Base-by-base conservation (phyloP, 2,329 filamentous ascomycete species). In the Sphaerostilbella broomeana region DNA sequence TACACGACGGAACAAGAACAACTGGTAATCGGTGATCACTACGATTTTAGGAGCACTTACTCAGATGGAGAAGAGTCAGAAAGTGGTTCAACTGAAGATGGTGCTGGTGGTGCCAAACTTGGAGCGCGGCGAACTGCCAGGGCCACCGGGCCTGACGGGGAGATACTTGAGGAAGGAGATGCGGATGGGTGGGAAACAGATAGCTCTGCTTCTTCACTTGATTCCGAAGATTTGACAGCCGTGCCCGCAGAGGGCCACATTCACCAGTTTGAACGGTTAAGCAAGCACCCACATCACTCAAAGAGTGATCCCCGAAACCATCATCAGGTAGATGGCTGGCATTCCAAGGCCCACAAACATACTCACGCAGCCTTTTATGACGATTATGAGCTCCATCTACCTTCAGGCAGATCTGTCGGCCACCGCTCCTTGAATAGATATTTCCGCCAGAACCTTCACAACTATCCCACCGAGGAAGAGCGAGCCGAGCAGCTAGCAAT, bases 111-210 rank as follows among this genome's bases (percentile, higher is more conserved):
- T 11, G 81, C 83, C 45, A 90, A 85, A 59, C 70, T 88, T 9
- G 81, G 81, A 6, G 73, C 72, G 12, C 75, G 72, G 53, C 75
- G 82, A 26, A 58, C 63, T 5, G 59, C 68, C 24, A 75, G 73
- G 55, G 59, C 69, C 5, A 69, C 70, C 26, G 70, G 70, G 31
- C 65, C 68, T 31, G 61, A 77, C 40, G 73, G 68, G 10, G 68
- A 64, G 38, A 62, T 62, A 22, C 57, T 67, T 7, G 68, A 77
- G n/a, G 75, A 75, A 30, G 67, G 68, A 36, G 69, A 73, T 10
- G 79, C 81, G 5, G 87, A 90, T 29, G 88, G 86, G 30, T 97
- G 92, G 90, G 92, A 98, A 64, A 95, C 89, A 1, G 92, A 97
- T 59, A 88, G 83, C 48, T 88, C 85, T 8, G 82, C 76, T n/a